phyloP scores from a whole-genome alignment of 2,329 filamentous ascomycete species.

The Cladosporium sp. region DNA sequence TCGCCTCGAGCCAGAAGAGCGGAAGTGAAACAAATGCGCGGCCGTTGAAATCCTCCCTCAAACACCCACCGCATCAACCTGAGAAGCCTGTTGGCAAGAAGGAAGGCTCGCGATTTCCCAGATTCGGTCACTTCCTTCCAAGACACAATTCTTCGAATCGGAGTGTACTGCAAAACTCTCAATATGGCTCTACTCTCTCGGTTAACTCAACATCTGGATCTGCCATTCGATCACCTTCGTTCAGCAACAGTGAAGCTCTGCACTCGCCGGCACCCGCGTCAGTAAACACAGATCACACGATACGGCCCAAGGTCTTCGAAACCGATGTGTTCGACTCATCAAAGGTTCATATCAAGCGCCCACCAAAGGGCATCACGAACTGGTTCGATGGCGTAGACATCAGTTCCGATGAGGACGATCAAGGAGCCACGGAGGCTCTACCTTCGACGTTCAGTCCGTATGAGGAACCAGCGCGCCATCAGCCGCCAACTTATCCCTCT shows the following conservation, averaged over 20 bases:
- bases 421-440: slow-evolving; percentile 15
- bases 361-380: slow-evolving; percentile 45
- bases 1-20: slow-evolving; percentile 18
- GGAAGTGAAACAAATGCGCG: slow-evolving; percentile 16
- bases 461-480: not conserved
- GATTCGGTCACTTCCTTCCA: slow-evolving; percentile 10
- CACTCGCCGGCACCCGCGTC: slow-evolving; percentile 6
- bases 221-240: slow-evolving; percentile 3
- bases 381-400: slow-evolving; percentile 46
- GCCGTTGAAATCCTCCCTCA: slow-evolving; percentile 14
- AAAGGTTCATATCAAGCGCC: slow-evolving; percentile 44
- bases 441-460: slow-evolving; percentile 17
- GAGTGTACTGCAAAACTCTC: slow-evolving; percentile 25
- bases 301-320: slow-evolving; percentile 25
- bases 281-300: slow-evolving; percentile 7
- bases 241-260: slow-evolving; percentile 7
- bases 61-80: slow-evolving; percentile 7
- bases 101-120: slow-evolving; percentile 12
- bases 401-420: slow-evolving; percentile 24
- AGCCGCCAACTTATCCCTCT: no score
- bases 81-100: slow-evolving; percentile 20
- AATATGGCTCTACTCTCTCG: slow-evolving; percentile 5
- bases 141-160: slow-evolving; percentile 5
- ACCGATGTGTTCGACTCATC: slow-evolving; percentile 41
- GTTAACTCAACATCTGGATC: slow-evolving; percentile 8